Percentiles rank a stretch among this genome's conserved stretches.
phyloP scores from a whole-genome alignment of 192 early-diverging fungal genomes.

The Anaeromyces robustus region DNA sequence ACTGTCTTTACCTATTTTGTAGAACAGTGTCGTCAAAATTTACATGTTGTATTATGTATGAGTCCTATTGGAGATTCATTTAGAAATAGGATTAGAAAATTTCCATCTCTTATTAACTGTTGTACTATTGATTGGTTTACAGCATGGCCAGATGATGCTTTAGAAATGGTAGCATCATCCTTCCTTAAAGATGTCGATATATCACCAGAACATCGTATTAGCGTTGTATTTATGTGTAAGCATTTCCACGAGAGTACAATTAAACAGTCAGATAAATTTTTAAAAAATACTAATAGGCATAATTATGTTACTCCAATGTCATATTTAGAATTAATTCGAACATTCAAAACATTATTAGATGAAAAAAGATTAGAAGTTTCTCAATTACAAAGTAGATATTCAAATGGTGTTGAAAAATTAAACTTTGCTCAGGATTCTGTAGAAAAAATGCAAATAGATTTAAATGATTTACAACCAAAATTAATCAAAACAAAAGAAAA shows the following conservation, averaged over 20 bases:
- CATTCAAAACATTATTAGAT: slow-evolving; percentile 30
- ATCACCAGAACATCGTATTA: slow-evolving; percentile 17
- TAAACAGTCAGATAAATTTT: slow-evolving; percentile 24
- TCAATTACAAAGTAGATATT: slow-evolving; percentile 29
- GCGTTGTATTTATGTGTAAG: slow-evolving; percentile 45
- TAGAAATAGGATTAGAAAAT: slow-evolving; percentile 32
- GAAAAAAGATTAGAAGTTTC: slow-evolving; percentile 19
- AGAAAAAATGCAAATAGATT: slow-evolving; percentile 41
- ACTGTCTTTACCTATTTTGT: slow-evolving; percentile 27
- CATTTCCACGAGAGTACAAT: slow-evolving; percentile 35
- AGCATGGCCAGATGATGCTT: slow-evolving; percentile 41
- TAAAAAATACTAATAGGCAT: slow-evolving; percentile 21
- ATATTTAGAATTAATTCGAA: slow-evolving; percentile 37
- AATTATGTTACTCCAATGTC: slow-evolving; percentile 48
- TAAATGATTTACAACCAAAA: slow-evolving; percentile 37
- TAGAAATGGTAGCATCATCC: slow-evolving; percentile 36
- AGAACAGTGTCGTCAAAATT: slow-evolving; percentile 36
- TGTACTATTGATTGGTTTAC: slow-evolving; percentile 49
- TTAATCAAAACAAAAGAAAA: slow-evolving; percentile 32
- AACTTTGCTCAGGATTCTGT: slow-evolving; percentile 36
- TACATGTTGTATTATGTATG: slow-evolving; percentile 37
- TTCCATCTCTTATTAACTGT: slow-evolving; percentile 41
- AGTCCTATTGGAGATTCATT: slow-evolving; percentile 44
- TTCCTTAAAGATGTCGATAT: slow-evolving; percentile 33
- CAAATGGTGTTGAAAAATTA: slow-evolving; percentile 40